Base-by-base conservation (phyloP, 2,329 filamentous ascomycete species). In the Ascosphaera apis region DNA sequence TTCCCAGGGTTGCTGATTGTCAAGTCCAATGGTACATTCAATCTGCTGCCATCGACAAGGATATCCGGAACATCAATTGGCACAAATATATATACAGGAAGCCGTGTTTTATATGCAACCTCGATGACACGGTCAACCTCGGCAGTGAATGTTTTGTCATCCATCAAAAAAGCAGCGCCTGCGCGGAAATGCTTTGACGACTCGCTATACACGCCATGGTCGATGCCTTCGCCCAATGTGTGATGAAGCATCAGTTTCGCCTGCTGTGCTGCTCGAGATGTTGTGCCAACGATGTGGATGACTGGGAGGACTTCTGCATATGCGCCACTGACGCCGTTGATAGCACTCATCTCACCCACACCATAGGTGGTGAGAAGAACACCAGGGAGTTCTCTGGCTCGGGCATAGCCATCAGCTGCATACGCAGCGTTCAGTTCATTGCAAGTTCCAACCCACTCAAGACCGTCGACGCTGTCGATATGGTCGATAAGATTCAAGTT, bases 221-320 rank as follows among this genome's bases (percentile, higher is more conserved):
- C 44, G 42, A 43, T 44, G 31, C 44, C 40, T 11, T 44, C 40
- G 17, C 43, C 47, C 8, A 54, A 42, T 9, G 51, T 51, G 38
- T 54, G 51, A 38, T 54, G 51, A 32, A 53, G 43, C 13, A 41
- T 43, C 46, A 57, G 54, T 31, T 61, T 60, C 42, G 55, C 50
- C 38, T 53, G 55, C 45, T 67, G 63, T 4, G 59, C 59, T 12
- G 53, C 41, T 9, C 62, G 65, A 13, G 55, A 57, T 1, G 65
- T 63, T 15, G 59, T 59, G 8, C 65, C 65, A 30, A 76, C 71
- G 38, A 76, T 72, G 43, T 69, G 65, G 18, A 79, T 67, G 5
- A 69, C 60, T 23, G 58, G 56, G 3, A 65, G 62, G 54, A 67
- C 71, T 50, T 72, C 57, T 2, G 68, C 65, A 48, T 75, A 76